Percentiles rank a stretch among this genome's conserved stretches.
Evolutionary conservation across 2,329 filamentous ascomycete species (phyloP).

Genomic region (Nectriaceae sp.): DNA sequence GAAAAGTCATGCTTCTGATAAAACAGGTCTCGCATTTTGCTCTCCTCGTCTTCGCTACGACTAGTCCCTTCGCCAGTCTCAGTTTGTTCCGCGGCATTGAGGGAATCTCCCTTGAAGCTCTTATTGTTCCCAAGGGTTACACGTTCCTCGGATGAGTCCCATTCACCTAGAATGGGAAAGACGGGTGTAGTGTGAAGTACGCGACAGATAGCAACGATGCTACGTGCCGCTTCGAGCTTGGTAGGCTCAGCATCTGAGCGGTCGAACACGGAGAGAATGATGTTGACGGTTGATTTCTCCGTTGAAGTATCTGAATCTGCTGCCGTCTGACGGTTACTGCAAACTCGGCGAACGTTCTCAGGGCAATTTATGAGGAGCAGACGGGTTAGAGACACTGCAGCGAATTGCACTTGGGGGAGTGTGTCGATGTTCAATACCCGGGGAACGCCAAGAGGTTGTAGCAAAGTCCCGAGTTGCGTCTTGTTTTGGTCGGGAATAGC

Average conservation of each 20-base stretch:
- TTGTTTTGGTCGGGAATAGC: slow-evolving; percentile 61
- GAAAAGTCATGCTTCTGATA: slow-evolving; percentile 48
- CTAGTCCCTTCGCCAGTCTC: background rate
- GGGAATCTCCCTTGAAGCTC: slow-evolving; percentile 4
- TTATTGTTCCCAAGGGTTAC: slow-evolving; percentile 3
- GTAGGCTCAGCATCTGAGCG: slow-evolving; percentile 51
- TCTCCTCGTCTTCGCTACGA: slow-evolving; percentile 16
- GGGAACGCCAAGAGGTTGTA: slow-evolving; percentile 49
- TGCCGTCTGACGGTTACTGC: slow-evolving; percentile 41
- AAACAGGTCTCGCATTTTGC: slow-evolving; percentile 37
- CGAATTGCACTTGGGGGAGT: slow-evolving; percentile 59
- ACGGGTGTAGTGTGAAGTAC: slow-evolving; percentile 49
- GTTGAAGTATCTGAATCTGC: slow-evolving; percentile 17
- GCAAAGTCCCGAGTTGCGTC: slow-evolving; percentile 47
- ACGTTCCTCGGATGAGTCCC: slow-evolving; percentile 32
- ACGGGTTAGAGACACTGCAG: slow-evolving; percentile 58
- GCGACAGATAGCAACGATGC: slow-evolving; percentile 54
- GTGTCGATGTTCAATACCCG: slow-evolving; percentile 55
- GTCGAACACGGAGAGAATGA: slow-evolving; percentile 39
- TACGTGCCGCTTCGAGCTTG: slow-evolving; percentile 60
- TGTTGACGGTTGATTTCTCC: slow-evolving; percentile 37
- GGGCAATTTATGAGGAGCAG: slow-evolving; percentile 56
- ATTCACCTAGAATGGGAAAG: slow-evolving; percentile 35
- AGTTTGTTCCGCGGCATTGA: slow-evolving; percentile 1
- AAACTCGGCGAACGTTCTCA: slow-evolving; percentile 53